Evolutionary conservation across 2,329 filamentous ascomycete species (phyloP), one percentile per base, ranked within the genome.

Genomic region (Madurella mycetomatis): DNA sequence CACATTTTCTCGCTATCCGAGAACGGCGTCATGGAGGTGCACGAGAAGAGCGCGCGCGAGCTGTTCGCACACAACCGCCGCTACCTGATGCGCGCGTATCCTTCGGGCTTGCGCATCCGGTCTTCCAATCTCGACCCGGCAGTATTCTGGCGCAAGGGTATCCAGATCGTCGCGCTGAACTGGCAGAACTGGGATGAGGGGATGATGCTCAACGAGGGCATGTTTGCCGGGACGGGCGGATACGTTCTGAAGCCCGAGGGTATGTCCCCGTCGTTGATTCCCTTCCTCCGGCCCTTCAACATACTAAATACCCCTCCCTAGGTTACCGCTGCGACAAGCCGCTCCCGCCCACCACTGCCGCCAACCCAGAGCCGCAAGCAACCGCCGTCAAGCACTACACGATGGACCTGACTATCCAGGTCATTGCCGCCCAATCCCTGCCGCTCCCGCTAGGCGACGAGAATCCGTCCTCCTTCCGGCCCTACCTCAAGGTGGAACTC

Each of bases 151-250:
- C 81, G 90, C 32, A 86, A 89, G 60, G 92, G 92, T 13, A 86
- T 95, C 2, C 92, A 96, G 70, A 86, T 96, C 62, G 90, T 95
- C 1, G 92, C 92, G 0, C 76, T 97, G 57, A 96, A 96, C 72
- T 97, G 92, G 90, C 92, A 97, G 70, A 86, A 85, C 57, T 85
- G 88, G 70, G 91, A 96, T 65, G 87, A 90, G 62, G 91, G 90
- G 32, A 95, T 95, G 86, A 96, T 96, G 92, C 80, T 96, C 13
- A 96, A 96, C 66, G 86, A 94, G 66, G 92, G 84, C 62, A 94
- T 95, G 90, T 96, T 96, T 70, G 81, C 84, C 1, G 88, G 86
- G 11, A 89, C 88, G 0, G 79, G 79, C n/a, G 92, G 92, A 18
- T 96, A 91, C 75, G 84, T 94, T 1, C 76, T 95, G 41, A 96